Evolutionary conservation across 2,329 filamentous ascomycete genomes (phyloP).

Genomic region (Monosporascus cannonballus): DNA sequence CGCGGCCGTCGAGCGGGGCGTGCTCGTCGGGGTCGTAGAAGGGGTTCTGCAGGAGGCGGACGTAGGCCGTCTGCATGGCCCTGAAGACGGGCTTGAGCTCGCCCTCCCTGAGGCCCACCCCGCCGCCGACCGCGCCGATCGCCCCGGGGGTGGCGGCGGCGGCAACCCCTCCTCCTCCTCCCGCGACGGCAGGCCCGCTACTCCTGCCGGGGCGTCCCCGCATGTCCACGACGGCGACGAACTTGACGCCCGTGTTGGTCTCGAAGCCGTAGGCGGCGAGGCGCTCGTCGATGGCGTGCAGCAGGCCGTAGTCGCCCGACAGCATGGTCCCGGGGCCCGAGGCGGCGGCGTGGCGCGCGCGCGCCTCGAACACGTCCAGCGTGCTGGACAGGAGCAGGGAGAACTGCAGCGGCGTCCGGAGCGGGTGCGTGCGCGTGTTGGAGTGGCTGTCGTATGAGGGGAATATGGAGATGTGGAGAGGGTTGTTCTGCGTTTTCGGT

Average conservation of each 20-base stretch:
- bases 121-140: constrained; percentile 29
- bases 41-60: constrained; percentile 82
- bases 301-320: constrained; percentile 81
- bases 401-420: constrained; percentile 78
- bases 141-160: constrained; percentile 26
- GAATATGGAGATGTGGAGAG: constrained; percentile 88
- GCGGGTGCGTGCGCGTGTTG: constrained; percentile 41
- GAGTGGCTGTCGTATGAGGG: constrained; percentile 60
- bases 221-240: constrained; percentile 89
- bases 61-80: constrained; percentile 88
- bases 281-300: constrained; percentile 90
- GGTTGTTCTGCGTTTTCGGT: constrained; percentile 69
- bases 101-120: constrained; percentile 70
- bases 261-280: constrained; percentile 93
- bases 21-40: constrained; percentile 91
- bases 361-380: constrained; percentile 89
- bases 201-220: constrained; percentile 55
- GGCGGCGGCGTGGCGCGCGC: constrained; percentile 61
- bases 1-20: constrained; percentile 47
- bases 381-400: constrained; percentile 85
- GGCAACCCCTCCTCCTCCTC: constrained; percentile 13
- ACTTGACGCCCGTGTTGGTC: constrained; percentile 89
- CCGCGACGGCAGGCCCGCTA: constrained; percentile 24
- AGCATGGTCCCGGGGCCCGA: constrained; percentile 35
- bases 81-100: constrained; percentile 87